Evolutionary conservation across 768 basidiomycete species (phyloP).

Genomic region (Agaricus blazei): DNA sequence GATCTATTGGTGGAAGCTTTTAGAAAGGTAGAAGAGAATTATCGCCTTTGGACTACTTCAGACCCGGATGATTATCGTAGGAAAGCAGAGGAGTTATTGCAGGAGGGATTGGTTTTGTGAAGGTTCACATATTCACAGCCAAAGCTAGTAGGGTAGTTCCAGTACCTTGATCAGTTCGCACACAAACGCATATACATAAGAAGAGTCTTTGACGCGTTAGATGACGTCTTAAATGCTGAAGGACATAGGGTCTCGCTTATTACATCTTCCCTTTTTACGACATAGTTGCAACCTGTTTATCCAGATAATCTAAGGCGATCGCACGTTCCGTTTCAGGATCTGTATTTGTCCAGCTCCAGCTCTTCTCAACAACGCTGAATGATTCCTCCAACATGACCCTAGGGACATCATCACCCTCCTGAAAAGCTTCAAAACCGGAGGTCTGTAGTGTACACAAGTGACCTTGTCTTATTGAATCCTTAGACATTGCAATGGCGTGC

Average conservation of each 20-base stretch:
- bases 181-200: too few relatives aligned
- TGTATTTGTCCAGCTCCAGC: constrained; percentile 22
- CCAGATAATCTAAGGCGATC: constrained; percentile 18
- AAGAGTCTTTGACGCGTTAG: too few relatives aligned
- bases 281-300: neutral
- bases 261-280: neutral
- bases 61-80: neutral
- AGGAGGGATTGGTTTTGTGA: too few relatives aligned
- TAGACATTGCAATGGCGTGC: constrained; percentile 18
- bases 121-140: too few relatives aligned
- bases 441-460: constrained; percentile 11
- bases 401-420: constrained; percentile 21
- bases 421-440: constrained; percentile 22
- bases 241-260: too few relatives aligned
- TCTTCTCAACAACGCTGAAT: constrained; percentile 14
- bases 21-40: neutral
- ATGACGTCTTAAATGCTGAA: too few relatives aligned
- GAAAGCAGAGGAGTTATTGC: neutral
- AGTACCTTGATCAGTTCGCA: too few relatives aligned
- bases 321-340: constrained; percentile 20
- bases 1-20: neutral
- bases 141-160: too few relatives aligned
- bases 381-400: constrained; percentile 15
- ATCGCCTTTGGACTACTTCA: neutral
- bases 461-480: constrained; percentile 11